These are phyloP conservation scores for Spathaspora sp. DNA, from an alignment of 805 yeast species.

Conservation along the genomic window DNA sequence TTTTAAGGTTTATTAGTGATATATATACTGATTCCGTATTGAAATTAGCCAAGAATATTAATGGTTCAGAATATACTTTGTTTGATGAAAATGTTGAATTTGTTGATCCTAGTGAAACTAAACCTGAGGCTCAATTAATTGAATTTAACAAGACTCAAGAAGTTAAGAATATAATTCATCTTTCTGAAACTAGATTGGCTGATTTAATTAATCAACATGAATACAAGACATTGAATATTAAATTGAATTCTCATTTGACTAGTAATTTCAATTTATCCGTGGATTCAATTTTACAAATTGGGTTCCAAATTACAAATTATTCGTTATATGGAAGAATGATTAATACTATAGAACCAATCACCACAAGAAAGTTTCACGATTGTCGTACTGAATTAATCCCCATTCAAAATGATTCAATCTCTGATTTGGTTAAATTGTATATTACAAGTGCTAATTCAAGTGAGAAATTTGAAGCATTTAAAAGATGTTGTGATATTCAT, in stretches of 20 bases:
- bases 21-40: conserved; percentile 56
- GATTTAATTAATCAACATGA: conserved; percentile 58
- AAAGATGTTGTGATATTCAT: conserved; percentile 51
- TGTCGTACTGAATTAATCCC: conserved; percentile 70
- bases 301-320: conserved; percentile 51
- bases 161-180: conserved; percentile 44
- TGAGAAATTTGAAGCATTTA: conserved; percentile 49
- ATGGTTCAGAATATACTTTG: conserved; percentile 53
- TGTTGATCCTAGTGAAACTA: conserved; percentile 33
- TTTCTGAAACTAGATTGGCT: conserved; percentile 56
- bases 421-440: conserved; percentile 56
- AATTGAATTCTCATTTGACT: conserved; percentile 32
- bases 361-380: conserved; percentile 65
- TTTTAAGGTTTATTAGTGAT: conserved; percentile 53
- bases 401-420: conserved; percentile 52
- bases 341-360: conserved; percentile 53
- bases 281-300: conserved; percentile 51
- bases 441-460: conserved; percentile 49
- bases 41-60: conserved; percentile 54
- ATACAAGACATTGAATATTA: conserved; percentile 40
- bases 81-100: conserved; percentile 39
- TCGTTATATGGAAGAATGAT: conserved; percentile 51
- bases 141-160: conserved; percentile 43
- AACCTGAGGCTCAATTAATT: conserved; percentile 33
- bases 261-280: conserved; percentile 40